phyloP scores from a whole-genome alignment of 768 basidiomycete species.

The Boletus sensibilis region DNA sequence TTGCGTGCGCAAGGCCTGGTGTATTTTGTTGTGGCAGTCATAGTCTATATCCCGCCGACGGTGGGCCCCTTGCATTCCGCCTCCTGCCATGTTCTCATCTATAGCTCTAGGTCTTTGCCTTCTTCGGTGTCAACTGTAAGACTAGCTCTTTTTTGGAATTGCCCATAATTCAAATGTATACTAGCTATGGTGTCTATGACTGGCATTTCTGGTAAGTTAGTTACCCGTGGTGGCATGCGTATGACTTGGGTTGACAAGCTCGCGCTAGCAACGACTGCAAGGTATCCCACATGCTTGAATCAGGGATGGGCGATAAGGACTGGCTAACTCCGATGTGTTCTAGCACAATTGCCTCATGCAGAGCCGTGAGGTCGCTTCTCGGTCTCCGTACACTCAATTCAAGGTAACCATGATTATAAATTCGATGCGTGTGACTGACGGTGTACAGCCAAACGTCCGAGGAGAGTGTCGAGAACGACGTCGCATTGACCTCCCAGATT shows the following conservation, averaged over 20 bases:
- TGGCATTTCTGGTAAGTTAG: slow-evolving; percentile 8
- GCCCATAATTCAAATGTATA: background rate
- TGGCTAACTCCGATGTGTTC: background rate
- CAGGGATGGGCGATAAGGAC: too few relatives aligned
- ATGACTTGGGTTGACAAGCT: background rate
- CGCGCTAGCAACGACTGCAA: slow-evolving; percentile 13
- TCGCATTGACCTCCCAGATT: slow-evolving; percentile 9
- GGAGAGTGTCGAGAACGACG: background rate
- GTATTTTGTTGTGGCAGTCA: slow-evolving; percentile 19
- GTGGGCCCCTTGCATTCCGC: background rate
- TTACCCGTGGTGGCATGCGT: background rate
- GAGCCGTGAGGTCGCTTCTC: slow-evolving; percentile 21
- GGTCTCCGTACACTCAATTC: background rate
- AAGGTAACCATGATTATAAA: background rate
- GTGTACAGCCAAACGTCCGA: background rate
- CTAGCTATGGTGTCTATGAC: slow-evolving; percentile 9
- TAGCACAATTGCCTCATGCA: slow-evolving; percentile 17
- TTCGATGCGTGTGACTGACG: background rate
- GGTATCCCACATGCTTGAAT: slow-evolving; percentile 2
- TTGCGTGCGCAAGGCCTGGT: slow-evolving; percentile 21
- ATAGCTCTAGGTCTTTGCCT: slow-evolving; percentile 12
- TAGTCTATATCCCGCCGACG: slow-evolving; percentile 19
- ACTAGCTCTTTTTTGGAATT: background rate
- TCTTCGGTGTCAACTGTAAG: slow-evolving; percentile 3
- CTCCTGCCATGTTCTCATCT: background rate